A percentile compares a stretch with the other conserved stretches of the same genome.
phyloP scores from a whole-genome alignment of 1,284 basidiomycete genomes.

The Cutaneotrichosporon sp. region DNA sequence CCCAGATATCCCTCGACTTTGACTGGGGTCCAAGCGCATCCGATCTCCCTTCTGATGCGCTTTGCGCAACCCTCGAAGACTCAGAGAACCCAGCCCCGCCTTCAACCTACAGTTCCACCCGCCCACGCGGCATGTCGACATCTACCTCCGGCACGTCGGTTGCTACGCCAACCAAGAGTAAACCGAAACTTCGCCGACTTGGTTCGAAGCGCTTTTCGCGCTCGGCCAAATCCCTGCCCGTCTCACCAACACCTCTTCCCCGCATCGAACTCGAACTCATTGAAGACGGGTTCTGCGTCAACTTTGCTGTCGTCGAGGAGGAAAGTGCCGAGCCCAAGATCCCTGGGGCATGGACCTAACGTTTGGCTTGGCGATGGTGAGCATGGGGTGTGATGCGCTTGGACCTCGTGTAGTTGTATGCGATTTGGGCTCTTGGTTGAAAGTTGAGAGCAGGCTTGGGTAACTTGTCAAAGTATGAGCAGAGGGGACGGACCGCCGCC shows the following conservation, averaged over 20 bases:
- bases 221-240: neutral
- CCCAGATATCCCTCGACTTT: constrained; percentile 10
- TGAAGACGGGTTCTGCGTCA: constrained; percentile 2
- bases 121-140: neutral
- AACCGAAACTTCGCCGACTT: neutral
- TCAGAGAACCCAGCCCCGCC: neutral
- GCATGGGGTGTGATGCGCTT: no score
- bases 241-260: neutral
- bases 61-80: neutral
- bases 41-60: neutral
- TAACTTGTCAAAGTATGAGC: no score
- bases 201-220: neutral
- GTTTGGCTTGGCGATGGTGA: neutral
- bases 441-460: neutral
- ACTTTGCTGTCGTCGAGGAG: constrained; percentile 2
- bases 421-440: neutral
- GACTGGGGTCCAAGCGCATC: constrained; percentile 10
- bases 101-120: neutral
- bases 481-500: no score
- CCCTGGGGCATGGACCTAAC: neutral
- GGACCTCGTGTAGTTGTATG: neutral
- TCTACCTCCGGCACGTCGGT: neutral
- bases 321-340: neutral
- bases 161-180: no score
- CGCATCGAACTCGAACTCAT: constrained; percentile 7